These are phyloP conservation scores for Penicillium daleae DNA, from an alignment of 495 filamentous ascomycete species.

Conservation along the genomic window DNA sequence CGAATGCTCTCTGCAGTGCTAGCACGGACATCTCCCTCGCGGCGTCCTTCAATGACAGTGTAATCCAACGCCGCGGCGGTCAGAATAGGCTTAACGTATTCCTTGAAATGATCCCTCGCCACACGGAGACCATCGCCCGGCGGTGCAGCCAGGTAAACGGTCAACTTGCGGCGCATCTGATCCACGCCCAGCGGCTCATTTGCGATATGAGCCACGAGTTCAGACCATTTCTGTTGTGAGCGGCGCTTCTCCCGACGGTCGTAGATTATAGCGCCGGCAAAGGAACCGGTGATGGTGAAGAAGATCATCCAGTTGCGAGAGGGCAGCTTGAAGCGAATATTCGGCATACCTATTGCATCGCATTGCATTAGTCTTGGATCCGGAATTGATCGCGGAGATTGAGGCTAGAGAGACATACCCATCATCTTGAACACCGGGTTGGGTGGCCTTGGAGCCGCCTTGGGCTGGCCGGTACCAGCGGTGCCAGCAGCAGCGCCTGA, in stretches of 20 bases:
- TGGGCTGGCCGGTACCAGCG: conserved; percentile 37
- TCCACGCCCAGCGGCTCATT: conserved; percentile 71
- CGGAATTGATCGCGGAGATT: conserved; percentile 3
- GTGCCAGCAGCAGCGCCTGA: conserved; percentile 36
- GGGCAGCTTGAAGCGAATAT: conserved; percentile 79
- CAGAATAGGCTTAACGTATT: conserved; percentile 93
- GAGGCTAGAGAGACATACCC: conserved; percentile 46
- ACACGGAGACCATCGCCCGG: conserved; percentile 80
- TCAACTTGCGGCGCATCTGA: conserved; percentile 80
- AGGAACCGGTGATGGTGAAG: conserved; percentile 73
- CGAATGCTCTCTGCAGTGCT: conserved; percentile 82
- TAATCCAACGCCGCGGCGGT: conserved; percentile 91
- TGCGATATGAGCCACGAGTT: conserved; percentile 83
- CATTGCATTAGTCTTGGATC: conserved; percentile 15
- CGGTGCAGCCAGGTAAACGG: conserved; percentile 81
- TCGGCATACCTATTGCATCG: conserved; percentile 64
- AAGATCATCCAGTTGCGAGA: conserved; percentile 99
- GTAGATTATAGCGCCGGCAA: conserved; percentile 79
- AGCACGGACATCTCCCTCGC: conserved; percentile 84
- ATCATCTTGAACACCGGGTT: conserved; percentile 78
- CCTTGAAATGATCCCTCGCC: conserved; percentile 90
- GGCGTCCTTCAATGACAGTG: conserved; percentile 88
- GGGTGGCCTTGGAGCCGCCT: conserved; percentile 49
- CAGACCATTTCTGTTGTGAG: conserved; percentile 82
- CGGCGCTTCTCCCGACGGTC: conserved; percentile 87